Conservation (phyloP, 192 early-diverging fungal species). For the Spinellus fusiger region DNA sequence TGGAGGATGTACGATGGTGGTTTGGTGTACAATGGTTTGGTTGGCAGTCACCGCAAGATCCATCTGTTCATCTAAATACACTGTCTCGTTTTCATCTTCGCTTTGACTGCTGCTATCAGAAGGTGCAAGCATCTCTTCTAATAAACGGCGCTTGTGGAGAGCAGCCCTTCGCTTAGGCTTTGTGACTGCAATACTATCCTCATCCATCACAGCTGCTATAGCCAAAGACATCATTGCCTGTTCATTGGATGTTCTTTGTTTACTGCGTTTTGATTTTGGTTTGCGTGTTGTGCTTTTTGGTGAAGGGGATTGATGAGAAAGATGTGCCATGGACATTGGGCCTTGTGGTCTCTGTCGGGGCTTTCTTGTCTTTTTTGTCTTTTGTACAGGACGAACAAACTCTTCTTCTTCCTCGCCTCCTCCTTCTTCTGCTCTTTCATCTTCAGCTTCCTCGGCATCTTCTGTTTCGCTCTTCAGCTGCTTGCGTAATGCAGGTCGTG, state of each 20-base stretch:
- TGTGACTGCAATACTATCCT: conserved; percentile 20
- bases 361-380: not conserved
- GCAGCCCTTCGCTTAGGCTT: conserved; percentile 27
- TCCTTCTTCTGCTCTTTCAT: too few relatives aligned
- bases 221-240: conserved; percentile 4
- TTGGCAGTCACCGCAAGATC: conserved; percentile 27
- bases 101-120: conserved; percentile 8
- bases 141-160: conserved; percentile 32
- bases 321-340: not conserved
- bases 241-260: not conserved
- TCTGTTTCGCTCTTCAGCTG: not conserved
- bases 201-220: conserved; percentile 7
- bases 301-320: not conserved
- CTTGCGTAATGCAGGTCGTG: conserved; percentile 9
- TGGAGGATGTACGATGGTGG: not conserved
- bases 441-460: conserved; percentile 1
- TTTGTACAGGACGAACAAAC: not conserved
- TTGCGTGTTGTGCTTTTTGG: not conserved
- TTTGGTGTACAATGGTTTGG: conserved; percentile 25
- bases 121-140: conserved; percentile 29
- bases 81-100: conserved; percentile 18
- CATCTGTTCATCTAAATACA: conserved; percentile 29
- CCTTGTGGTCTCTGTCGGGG: not conserved
- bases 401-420: not conserved
- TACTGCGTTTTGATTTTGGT: not conserved